A percentile compares a stretch with the other conserved stretches of the same genome.
These are phyloP conservation scores for Symbiodinium pilosum DNA, from an alignment of 73 alveolate species.

Conservation along the genomic window DNA sequence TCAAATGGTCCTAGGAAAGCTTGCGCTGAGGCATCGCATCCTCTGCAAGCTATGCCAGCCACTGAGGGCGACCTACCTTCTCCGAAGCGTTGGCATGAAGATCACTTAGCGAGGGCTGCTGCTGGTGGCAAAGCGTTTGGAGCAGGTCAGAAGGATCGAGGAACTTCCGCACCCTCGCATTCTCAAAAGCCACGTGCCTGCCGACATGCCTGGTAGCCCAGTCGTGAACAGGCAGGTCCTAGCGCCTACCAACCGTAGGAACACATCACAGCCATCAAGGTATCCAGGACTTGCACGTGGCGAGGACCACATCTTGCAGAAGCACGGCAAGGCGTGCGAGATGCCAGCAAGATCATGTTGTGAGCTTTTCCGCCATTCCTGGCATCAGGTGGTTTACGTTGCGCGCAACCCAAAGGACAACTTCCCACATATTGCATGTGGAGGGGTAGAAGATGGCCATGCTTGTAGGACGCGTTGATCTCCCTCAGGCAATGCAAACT, in stretches of 20 bases:
- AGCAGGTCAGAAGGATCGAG: slow-evolving; percentile 47
- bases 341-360: neutral
- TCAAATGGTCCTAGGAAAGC: no score
- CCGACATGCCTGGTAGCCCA: slow-evolving; percentile 38
- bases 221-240: neutral
- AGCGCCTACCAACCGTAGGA: neutral
- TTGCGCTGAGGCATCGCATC: slow-evolving; percentile 65
- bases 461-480: slow-evolving; percentile 72
- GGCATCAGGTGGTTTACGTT: slow-evolving; percentile 42
- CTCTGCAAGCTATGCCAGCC: slow-evolving; percentile 30
- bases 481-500: no score
- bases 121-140: no score
- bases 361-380: neutral
- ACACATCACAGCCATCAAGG: slow-evolving; percentile 1
- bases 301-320: neutral
- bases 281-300: slow-evolving; percentile 71
- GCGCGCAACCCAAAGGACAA: slow-evolving; percentile 80
- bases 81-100: no score
- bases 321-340: slow-evolving; percentile 43
- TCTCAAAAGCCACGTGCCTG: slow-evolving; percentile 82
- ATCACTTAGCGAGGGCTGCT: no score
- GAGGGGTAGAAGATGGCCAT: neutral
- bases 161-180: slow-evolving; percentile 48
- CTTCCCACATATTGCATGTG: neutral
- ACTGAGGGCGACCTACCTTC: no score